Evolutionary conservation across 495 filamentous ascomycete genomes (phyloP), one percentile per base, ranked within the genome.

Genomic region (Viridothelium virens): DNA sequence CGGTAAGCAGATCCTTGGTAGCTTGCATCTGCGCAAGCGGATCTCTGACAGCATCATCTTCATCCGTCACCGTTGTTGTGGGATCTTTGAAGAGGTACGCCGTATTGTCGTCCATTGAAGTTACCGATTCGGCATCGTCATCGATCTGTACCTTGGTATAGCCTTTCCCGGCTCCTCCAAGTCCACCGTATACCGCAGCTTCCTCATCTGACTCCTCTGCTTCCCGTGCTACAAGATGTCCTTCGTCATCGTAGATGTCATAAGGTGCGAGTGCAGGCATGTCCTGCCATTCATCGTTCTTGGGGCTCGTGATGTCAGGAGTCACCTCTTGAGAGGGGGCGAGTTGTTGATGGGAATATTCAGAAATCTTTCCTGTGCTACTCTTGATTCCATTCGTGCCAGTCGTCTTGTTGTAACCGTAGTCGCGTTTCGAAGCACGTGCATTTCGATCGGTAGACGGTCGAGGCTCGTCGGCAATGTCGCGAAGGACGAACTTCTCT

Each of bases 61-160:
- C 92, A 36, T 90, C 90, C 39, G 89, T 89, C 36, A 89, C 79
- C 10, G 85, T 89, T 39, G 79, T 83, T 41, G 77, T 74, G 11
- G 84, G 84, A 50, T 85, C 84, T 73, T 90, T 92, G 78, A 99
- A 98, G 11, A 99, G 81, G 73, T 99, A 99, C 63, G 89, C 86
- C 2, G 95, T 97, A 73, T 97, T 93, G 62, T 99, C 94, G 73
- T 99, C 94, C 87, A 99, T 86, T 78, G 92, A 96, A 11, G 91
- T 97, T 56, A 88, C 87, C 47, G 92, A 96, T 74, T 94, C 85
- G 1, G 87, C 91, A 77, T 99, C 94, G 66, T 99, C 94, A 72
- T 98, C 94, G 38, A 96, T 80, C 69, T 95, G 85, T 18, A 99
- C 91, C 63, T 90, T 82, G 9, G 94, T 97, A 74, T 99, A 99